Evolutionary conservation across 2,329 filamentous ascomycete species (phyloP).

Genomic region (Aspergillus sp.): DNA sequence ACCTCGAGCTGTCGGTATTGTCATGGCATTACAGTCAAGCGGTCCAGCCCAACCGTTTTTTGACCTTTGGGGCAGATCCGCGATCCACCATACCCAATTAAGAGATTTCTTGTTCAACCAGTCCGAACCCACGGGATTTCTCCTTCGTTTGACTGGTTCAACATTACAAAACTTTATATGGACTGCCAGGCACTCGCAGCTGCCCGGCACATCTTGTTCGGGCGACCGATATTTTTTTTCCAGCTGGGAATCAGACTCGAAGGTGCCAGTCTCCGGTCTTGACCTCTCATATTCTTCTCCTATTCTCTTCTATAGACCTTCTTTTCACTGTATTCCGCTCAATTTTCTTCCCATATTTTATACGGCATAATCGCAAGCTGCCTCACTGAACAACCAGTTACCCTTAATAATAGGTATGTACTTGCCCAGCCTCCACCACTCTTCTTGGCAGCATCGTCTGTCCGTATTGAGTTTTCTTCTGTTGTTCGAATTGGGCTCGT

Average conservation of each 20-base stretch:
- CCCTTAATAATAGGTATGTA: constrained; percentile 10
- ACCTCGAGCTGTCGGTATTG: constrained; percentile 12
- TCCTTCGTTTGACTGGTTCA: constrained; percentile 27
- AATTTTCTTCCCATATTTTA: constrained; percentile 5
- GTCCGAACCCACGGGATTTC: constrained; percentile 20
- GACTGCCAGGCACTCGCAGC: constrained; percentile 4
- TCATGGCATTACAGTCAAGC: constrained; percentile 17
- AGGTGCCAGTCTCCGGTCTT: not conserved
- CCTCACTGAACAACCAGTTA: constrained; percentile 2
- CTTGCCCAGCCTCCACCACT: not conserved
- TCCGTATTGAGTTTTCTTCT: not conserved
- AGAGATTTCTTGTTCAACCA: constrained; percentile 34
- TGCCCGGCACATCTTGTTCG: constrained; percentile 6
- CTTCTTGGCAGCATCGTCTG: not conserved
- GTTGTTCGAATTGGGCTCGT: not conserved
- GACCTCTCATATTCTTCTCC: not conserved
- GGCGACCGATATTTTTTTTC: constrained; percentile 12
- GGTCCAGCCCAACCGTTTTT: constrained; percentile 38
- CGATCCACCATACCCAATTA: constrained; percentile 34
- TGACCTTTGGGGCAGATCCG: constrained; percentile 32
- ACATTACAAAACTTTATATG: constrained; percentile 21
- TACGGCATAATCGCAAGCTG: not conserved
- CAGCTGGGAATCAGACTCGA: constrained; percentile 5
- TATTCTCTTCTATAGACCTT: constrained; percentile 9
- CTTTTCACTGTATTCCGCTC: constrained; percentile 10